Evolutionary conservation across 208 protist genomes (phyloP).

Genomic region (Leishmania aethiopica): DNA sequence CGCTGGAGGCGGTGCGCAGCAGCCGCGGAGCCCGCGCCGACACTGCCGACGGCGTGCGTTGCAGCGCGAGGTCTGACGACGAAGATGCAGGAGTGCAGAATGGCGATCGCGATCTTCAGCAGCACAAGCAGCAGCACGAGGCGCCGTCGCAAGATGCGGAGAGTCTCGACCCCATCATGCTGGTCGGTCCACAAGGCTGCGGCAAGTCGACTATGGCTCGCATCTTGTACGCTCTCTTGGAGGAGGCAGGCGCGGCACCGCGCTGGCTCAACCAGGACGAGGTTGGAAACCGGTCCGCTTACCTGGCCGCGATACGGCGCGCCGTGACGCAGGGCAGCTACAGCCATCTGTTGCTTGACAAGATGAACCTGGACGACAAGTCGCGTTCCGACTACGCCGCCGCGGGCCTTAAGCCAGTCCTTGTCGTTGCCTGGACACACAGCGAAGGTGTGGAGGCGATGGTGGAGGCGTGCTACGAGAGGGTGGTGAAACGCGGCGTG

Average conservation of each 20-base stretch:
- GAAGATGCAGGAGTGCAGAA: neutral
- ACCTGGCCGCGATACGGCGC: conserved; percentile 53
- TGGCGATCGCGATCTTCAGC: neutral
- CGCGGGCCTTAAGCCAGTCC: conserved; percentile 32
- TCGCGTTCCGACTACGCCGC: conserved; percentile 45
- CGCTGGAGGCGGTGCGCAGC: neutral
- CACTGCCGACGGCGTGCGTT: neutral
- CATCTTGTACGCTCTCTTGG: conserved; percentile 54
- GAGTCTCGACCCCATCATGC: conserved; percentile 51
- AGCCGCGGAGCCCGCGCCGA: neutral
- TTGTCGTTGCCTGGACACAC: conserved; percentile 62
- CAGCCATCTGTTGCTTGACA: conserved; percentile 82
- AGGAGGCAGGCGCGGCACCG: conserved; percentile 52
- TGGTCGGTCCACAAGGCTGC: conserved; percentile 81
- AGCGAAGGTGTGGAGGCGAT: conserved; percentile 42
- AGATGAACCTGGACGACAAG: conserved; percentile 78
- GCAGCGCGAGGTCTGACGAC: neutral
- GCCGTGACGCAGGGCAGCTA: conserved; percentile 38
- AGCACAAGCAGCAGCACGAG: neutral
- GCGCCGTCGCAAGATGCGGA: conserved; percentile 3
- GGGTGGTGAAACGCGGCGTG: conserved; percentile 51
- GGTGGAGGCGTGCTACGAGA: conserved; percentile 57
- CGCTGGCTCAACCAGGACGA: conserved; percentile 91
- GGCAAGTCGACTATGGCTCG: conserved; percentile 85
- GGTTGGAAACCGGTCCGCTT: conserved; percentile 46